Percentiles rank a stretch among this genome's conserved stretches.
Conservation (phyloP, 441 rosid species). For the Euphorbia corollata region DNA sequence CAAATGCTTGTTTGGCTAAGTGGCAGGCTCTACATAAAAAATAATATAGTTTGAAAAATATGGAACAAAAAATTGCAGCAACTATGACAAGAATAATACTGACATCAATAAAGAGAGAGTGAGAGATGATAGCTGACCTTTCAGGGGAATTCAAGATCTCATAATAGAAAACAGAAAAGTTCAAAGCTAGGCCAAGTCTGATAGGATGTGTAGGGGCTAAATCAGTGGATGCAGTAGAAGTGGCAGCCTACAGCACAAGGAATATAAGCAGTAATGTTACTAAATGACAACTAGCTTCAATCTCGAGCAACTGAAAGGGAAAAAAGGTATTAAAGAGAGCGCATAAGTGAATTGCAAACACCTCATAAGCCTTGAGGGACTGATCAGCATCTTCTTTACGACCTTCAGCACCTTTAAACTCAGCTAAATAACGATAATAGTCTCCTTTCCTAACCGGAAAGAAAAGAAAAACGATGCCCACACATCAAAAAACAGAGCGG, state of each 20-base stretch:
- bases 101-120: neutral
- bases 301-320: neutral
- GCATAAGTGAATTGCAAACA: constrained; percentile 12
- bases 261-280: constrained; percentile 8
- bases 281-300: constrained; percentile 5
- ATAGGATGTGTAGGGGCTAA: constrained; percentile 85
- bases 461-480: constrained; percentile 2
- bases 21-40: constrained; percentile 56
- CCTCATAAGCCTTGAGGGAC: constrained; percentile 86
- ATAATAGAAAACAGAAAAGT: constrained; percentile 86
- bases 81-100: constrained; percentile 2
- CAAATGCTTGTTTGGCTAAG: constrained; percentile 78
- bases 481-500: neutral
- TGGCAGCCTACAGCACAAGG: constrained; percentile 52
- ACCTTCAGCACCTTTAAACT: constrained; percentile 58
- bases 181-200: constrained; percentile 79
- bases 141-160: constrained; percentile 88
- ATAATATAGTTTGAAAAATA: constrained; percentile 12
- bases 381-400: constrained; percentile 86
- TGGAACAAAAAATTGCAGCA: neutral
- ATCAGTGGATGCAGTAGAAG: constrained; percentile 49
- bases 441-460: constrained; percentile 69
- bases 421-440: constrained; percentile 76
- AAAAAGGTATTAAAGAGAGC: neutral
- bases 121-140: constrained; percentile 31